A percentile compares a stretch with the other conserved stretches of the same genome.
These are phyloP conservation scores for Neonectria magnoliae DNA, from an alignment of 2,329 filamentous ascomycete species.

Conservation along the genomic window DNA sequence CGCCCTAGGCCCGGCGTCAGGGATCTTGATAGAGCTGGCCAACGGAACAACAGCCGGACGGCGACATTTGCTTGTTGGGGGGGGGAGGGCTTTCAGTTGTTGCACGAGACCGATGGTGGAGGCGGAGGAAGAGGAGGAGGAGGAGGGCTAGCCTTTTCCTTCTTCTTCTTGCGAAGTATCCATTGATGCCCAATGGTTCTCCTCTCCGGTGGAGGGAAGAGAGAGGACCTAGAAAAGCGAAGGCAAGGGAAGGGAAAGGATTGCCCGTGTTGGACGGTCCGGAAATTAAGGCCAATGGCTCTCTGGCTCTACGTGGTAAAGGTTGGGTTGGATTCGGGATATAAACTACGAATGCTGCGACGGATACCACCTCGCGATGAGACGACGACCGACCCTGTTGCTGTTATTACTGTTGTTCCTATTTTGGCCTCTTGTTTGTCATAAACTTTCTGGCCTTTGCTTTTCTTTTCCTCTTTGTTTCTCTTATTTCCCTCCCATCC, in stretches of 20 bases:
- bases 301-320: neutral
- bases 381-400: neutral
- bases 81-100: neutral
- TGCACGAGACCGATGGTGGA: neutral
- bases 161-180: neutral
- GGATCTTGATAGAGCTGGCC: slow-evolving; percentile 49
- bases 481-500: neutral
- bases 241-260: neutral
- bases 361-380: neutral
- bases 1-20: slow-evolving; percentile 31
- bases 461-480: neutral
- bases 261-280: slow-evolving; percentile 19
- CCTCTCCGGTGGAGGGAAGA: slow-evolving; percentile 5
- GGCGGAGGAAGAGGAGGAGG: neutral
- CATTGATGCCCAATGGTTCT: slow-evolving; percentile 51
- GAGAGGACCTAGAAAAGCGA: neutral
- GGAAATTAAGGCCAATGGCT: slow-evolving; percentile 24
- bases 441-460: neutral
- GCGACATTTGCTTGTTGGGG: slow-evolving; percentile 3
- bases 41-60: slow-evolving; percentile 56
- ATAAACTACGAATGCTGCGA: neutral
- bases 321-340: slow-evolving; percentile 1
- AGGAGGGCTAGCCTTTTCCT: neutral
- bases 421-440: neutral
- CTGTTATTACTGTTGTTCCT: neutral